phyloP scores from a whole-genome alignment of 768 basidiomycete genomes.

The Mycena galericulata region DNA sequence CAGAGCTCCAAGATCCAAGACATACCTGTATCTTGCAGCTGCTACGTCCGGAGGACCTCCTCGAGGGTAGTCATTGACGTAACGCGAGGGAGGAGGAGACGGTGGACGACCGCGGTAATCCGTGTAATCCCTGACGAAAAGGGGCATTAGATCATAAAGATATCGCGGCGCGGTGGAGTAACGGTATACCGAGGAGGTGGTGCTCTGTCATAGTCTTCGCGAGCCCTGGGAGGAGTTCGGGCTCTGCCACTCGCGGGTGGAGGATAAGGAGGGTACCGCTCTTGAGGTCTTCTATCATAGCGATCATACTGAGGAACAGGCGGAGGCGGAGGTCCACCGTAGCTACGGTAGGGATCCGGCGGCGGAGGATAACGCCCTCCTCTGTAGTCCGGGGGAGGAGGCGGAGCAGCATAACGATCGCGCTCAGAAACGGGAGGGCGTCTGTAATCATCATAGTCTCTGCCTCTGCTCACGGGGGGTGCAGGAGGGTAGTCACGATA shows the following conservation, averaged over 20 bases:
- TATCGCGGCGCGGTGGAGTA: background rate
- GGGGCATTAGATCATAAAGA: background rate
- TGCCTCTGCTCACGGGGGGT: slow-evolving; percentile 57
- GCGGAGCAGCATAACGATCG: slow-evolving; percentile 66
- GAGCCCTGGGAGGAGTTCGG: slow-evolving; percentile 66
- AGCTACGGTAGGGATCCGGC: slow-evolving; percentile 65
- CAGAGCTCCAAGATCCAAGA: slow-evolving; percentile 4
- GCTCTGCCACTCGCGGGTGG: slow-evolving; percentile 67
- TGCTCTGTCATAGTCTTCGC: slow-evolving; percentile 74
- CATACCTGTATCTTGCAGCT: slow-evolving; percentile 61
- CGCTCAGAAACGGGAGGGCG: slow-evolving; percentile 57
- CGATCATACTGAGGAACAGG: slow-evolving; percentile 71
- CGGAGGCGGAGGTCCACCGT: slow-evolving; percentile 62
- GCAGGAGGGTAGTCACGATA: slow-evolving; percentile 72
- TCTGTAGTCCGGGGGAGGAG: slow-evolving; percentile 62
- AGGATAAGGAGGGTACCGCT: slow-evolving; percentile 59
- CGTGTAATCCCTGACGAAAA: slow-evolving; percentile 63
- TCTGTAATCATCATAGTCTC: slow-evolving; percentile 81
- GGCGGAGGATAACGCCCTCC: slow-evolving; percentile 70
- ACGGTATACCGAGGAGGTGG: slow-evolving; percentile 65
- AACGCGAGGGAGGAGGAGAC: slow-evolving; percentile 63
- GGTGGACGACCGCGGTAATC: slow-evolving; percentile 68
- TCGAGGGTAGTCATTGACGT: slow-evolving; percentile 63
- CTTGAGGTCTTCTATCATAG: slow-evolving; percentile 67
- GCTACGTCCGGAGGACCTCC: slow-evolving; percentile 56